phyloP scores from a whole-genome alignment of 2,329 filamentous ascomycete genomes.

The Colletotrichum sp. region DNA sequence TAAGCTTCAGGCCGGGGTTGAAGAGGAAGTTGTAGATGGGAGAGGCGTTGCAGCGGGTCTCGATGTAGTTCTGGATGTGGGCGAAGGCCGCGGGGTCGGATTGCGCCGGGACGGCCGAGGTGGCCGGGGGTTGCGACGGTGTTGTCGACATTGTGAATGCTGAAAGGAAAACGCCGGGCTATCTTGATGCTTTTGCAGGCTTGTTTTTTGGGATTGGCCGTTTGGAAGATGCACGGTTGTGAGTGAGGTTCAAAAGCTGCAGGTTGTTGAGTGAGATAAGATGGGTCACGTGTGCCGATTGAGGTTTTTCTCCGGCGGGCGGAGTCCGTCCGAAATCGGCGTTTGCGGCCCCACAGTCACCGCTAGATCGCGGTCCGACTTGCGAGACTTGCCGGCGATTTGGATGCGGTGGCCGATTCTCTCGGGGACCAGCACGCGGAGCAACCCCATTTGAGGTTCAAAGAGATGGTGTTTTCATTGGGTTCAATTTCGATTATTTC shows the following conservation, averaged over 20 bases:
- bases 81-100: slow-evolving; percentile 23
- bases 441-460: fast-evolving
- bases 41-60: slow-evolving; percentile 24
- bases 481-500: fast-evolving
- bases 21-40: slow-evolving; percentile 27
- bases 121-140: neutral
- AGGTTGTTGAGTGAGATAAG: slow-evolving; percentile 12
- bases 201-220: neutral
- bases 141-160: neutral
- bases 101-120: neutral
- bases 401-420: neutral
- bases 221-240: neutral
- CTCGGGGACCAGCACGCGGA: neutral
- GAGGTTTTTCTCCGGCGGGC: slow-evolving; percentile 8
- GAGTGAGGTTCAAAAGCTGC: neutral
- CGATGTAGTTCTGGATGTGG: slow-evolving; percentile 25
- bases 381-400: neutral
- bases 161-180: neutral
- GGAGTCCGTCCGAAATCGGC: slow-evolving; percentile 16
- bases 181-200: neutral
- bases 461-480: neutral
- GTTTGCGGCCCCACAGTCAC: neutral
- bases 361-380: neutral
- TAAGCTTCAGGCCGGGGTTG: slow-evolving; percentile 19
- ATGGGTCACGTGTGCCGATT: neutral